Evolutionary conservation across 2,329 filamentous ascomycete genomes (phyloP).

Genomic region (Diaporthe sp.): DNA sequence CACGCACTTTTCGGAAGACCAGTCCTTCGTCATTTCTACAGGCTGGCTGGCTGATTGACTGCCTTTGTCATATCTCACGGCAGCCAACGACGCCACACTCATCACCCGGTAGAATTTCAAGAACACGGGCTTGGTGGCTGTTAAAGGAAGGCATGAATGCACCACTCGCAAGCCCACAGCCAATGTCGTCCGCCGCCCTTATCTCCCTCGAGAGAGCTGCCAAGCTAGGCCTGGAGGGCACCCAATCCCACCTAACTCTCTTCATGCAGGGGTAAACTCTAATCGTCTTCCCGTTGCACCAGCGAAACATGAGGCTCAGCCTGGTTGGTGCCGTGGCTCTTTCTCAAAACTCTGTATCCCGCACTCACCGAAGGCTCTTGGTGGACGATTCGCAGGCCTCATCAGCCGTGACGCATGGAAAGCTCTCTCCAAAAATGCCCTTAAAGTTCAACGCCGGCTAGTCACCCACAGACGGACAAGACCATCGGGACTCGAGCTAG

Average conservation of each 20-base stretch:
- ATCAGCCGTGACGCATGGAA: not conserved
- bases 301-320: constrained; percentile 26
- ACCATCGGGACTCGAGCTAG: constrained; percentile 8
- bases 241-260: constrained; percentile 16
- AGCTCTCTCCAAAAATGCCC: not conserved
- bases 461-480: constrained; percentile 9
- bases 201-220: constrained; percentile 4
- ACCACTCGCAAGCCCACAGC: not conserved
- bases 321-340: not conserved
- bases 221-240: not conserved
- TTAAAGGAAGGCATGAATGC: constrained; percentile 26
- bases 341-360: not conserved
- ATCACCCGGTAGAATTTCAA: constrained; percentile 8
- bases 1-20: not conserved
- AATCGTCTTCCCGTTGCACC: constrained; percentile 20
- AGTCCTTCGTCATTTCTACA: not conserved
- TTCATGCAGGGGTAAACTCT: constrained; percentile 27
- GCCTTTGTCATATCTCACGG: not conserved
- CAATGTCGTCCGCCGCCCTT: constrained; percentile 14
- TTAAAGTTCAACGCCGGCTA: not conserved
- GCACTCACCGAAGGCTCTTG: not conserved
- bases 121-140: constrained; percentile 20
- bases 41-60: not conserved
- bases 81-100: not conserved
- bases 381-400: not conserved